A percentile compares a stretch with the other conserved stretches of the same genome.
Evolutionary conservation across 192 early-diverging fungal genomes (phyloP).

Genomic region (Helicostylum pulchrum): DNA sequence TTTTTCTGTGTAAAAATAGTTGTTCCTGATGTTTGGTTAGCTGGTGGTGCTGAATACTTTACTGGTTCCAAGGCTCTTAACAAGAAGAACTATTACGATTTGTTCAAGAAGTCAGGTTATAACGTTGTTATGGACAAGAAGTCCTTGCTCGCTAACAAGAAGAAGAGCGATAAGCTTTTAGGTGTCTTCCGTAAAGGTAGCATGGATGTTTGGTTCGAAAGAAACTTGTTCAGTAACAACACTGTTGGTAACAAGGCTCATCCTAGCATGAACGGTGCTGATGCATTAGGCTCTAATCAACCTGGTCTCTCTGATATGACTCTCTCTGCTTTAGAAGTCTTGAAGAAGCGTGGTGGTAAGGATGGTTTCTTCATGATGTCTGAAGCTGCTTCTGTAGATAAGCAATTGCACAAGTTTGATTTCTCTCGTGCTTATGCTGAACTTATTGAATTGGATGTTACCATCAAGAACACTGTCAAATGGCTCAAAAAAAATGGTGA

Average conservation of each 20-base stretch:
- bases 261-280: conserved; percentile 40
- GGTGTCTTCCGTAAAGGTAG: conserved; percentile 56
- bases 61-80: conserved; percentile 40
- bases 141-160: conserved; percentile 40
- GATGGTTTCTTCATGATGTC: conserved; percentile 66
- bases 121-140: conserved; percentile 48
- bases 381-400: conserved; percentile 64
- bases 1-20: neutral
- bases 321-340: conserved; percentile 54
- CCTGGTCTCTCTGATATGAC: conserved; percentile 59
- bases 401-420: conserved; percentile 59
- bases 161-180: conserved; percentile 52
- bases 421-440: conserved; percentile 63
- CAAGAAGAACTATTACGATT: conserved; percentile 49
- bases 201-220: conserved; percentile 68
- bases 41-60: conserved; percentile 63
- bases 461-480: conserved; percentile 53
- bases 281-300: conserved; percentile 48
- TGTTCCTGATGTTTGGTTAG: conserved; percentile 60
- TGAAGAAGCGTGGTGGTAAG: conserved; percentile 54
- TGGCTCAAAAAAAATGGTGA: conserved; percentile 47
- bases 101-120: conserved; percentile 53
- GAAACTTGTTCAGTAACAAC: conserved; percentile 54
- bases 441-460: conserved; percentile 59
- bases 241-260: conserved; percentile 37